Percentiles rank a stretch among this genome's conserved stretches.
Conservation (phyloP, 352 stramenopile species). For the Phytophthora ramorum region DNA sequence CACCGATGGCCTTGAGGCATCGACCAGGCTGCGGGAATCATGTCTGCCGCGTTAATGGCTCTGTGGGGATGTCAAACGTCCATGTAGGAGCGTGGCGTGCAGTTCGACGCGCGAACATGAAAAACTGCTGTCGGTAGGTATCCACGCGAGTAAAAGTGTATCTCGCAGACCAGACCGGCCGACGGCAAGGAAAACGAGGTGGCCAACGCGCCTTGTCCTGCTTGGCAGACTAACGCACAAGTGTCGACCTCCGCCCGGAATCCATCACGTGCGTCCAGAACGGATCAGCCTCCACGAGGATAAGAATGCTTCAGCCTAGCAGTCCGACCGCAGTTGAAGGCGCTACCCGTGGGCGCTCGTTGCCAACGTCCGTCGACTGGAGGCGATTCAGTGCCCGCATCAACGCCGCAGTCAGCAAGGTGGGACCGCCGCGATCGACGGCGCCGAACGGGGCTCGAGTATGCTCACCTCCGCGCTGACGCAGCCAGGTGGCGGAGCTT, state of each 20-base stretch:
- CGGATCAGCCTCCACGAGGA: constrained; percentile 11
- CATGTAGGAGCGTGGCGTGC: constrained; percentile 19
- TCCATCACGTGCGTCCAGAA: constrained; percentile 18
- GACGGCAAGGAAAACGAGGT: not conserved
- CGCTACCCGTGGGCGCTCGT: not conserved
- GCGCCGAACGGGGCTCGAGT: not conserved
- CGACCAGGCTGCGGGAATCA: not conserved
- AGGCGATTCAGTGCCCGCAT: constrained; percentile 24
- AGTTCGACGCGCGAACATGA: not conserved
- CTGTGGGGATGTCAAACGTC: constrained; percentile 22
- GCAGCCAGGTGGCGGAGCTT: constrained; percentile 9
- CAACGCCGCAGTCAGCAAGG: constrained; percentile 14
- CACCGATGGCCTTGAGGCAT: not conserved
- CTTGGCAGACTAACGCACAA: constrained; percentile 5
- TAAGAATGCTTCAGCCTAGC: constrained; percentile 11
- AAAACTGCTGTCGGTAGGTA: constrained; percentile 31
- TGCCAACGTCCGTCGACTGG: not conserved
- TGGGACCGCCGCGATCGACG: constrained; percentile 14
- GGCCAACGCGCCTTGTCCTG: not conserved
- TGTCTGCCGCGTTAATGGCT: constrained; percentile 5
- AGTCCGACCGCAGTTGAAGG: not conserved
- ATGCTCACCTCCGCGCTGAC: not conserved
- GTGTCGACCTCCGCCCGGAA: constrained; percentile 11
- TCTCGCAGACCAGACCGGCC: constrained; percentile 18
- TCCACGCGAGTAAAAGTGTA: constrained; percentile 13